phyloP scores from a whole-genome alignment of 1,139 yeast species.

The Wickerhamomyces sp. region DNA sequence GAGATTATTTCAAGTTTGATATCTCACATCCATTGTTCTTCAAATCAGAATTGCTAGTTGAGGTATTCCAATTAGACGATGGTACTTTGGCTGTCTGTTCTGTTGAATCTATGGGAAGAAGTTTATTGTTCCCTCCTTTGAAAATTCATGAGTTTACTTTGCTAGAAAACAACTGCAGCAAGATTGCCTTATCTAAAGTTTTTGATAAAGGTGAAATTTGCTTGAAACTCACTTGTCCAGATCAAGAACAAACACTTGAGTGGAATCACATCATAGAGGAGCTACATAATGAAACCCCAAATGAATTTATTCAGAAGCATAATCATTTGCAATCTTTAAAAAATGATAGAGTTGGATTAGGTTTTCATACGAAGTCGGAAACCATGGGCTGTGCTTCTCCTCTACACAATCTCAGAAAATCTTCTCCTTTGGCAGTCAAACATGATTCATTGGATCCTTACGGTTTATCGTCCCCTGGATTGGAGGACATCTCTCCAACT shows the following conservation, averaged over 20 bases:
- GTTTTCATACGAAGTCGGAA: constrained; percentile 10
- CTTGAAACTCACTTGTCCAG: constrained; percentile 20
- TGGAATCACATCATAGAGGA: constrained; percentile 14
- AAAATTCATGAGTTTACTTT: constrained; percentile 23
- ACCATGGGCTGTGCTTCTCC: constrained; percentile 1
- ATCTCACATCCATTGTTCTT: constrained; percentile 23
- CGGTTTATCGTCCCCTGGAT: constrained; percentile 2
- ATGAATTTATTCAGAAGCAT: constrained; percentile 7
- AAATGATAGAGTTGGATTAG: constrained; percentile 17
- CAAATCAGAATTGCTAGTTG: constrained; percentile 15
- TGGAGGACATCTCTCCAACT: constrained; percentile 6
- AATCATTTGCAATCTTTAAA: constrained; percentile 9
- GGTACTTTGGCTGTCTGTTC: constrained; percentile 25
- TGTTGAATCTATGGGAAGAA: constrained; percentile 25
- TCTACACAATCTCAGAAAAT: constrained; percentile 12
- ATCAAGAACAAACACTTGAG: constrained; percentile 16
- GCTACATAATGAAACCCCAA: constrained; percentile 3
- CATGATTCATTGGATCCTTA: constrained; percentile 11
- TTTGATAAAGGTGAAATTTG: constrained; percentile 2
- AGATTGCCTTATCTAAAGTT: constrained; percentile 6
- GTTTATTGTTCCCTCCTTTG: constrained; percentile 33
- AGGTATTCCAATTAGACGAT: constrained; percentile 16
- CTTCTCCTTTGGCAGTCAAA: constrained; percentile 13
- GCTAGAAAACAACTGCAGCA: constrained; percentile 14
- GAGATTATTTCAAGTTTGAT: constrained; percentile 30